Evolutionary conservation across 306 rosid genomes (phyloP).

Genomic region (Senna siamea): DNA sequence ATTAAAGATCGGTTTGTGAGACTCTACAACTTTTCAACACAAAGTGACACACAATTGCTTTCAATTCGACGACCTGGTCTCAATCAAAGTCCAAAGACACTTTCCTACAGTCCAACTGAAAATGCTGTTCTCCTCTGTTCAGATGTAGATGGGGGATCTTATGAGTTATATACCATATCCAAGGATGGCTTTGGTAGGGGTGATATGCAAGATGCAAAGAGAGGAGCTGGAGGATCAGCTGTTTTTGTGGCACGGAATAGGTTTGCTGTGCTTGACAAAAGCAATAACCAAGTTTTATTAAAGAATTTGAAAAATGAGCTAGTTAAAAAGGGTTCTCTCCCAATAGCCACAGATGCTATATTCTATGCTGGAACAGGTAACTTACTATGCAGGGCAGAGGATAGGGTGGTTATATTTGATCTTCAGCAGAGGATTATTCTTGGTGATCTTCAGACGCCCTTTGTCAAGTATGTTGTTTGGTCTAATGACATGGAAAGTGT

Average conservation of each 20-base stretch:
- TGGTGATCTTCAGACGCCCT: slow-evolving; percentile 90
- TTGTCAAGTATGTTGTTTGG: slow-evolving; percentile 86
- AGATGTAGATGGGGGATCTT: slow-evolving; percentile 88
- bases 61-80: slow-evolving; percentile 86
- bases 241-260: slow-evolving; percentile 90
- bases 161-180: slow-evolving; percentile 79
- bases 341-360: slow-evolving; percentile 79
- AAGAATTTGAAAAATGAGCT: slow-evolving; percentile 83
- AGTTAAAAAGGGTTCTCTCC: slow-evolving; percentile 75
- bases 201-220: slow-evolving; percentile 87
- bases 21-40: slow-evolving; percentile 76
- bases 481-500: slow-evolving; percentile 88
- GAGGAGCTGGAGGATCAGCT: slow-evolving; percentile 92
- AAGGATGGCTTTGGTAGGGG: slow-evolving; percentile 77
- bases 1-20: slow-evolving; percentile 83
- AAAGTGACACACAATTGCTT: slow-evolving; percentile 79
- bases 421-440: slow-evolving; percentile 81
- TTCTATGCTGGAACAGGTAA: slow-evolving; percentile 92
- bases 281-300: slow-evolving; percentile 67
- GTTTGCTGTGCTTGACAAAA: slow-evolving; percentile 91
- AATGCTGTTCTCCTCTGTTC: slow-evolving; percentile 91
- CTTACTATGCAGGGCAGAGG: slow-evolving; percentile 84
- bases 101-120: slow-evolving; percentile 85
- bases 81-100: slow-evolving; percentile 88
- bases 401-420: slow-evolving; percentile 84